Evolutionary conservation across 805 yeast genomes (phyloP), one percentile per base, ranked within the genome.

Genomic region (Candida ovalis): DNA sequence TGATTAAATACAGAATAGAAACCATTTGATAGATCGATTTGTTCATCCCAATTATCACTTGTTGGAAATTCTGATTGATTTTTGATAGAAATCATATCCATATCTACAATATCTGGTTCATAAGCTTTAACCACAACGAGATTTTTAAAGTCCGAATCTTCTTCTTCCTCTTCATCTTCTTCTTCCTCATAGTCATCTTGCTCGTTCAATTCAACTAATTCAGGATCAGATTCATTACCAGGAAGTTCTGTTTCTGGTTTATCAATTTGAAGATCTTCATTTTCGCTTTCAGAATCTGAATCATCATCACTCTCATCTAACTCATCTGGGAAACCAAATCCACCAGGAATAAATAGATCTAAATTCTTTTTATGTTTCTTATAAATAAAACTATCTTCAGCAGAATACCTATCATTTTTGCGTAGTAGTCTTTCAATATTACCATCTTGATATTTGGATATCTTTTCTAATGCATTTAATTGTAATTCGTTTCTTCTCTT

Each of bases 31-130:
- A 84, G 57, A 42, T 74, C 76, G 43, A 86, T 61, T 57, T 86
- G 92, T 13, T 75, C 70, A 22, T 78, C 70, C 92, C 95, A 87
- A 53, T 82, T 77, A 28, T 72, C 71, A 6, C 84, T 73, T 1
- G 73, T 71, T 1, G 81, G 77, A 38, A 81, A 67, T 25, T 71
- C 61, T 1, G 82, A 75, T 24, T 60, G 73, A 57, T 35, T 60
- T 57, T 47, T 68, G 54, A 71, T 64, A 52, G 68, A 72, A 33
- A 59, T 76, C 62, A 74, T 67, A 57, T 78, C 82, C 1, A 69
- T 60, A 27, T 71, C 77, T 22, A 68, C 69, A 15, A 76, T 66
- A 49, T 80, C 80, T 0, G 92, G 92, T 62, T 86, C 94, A 60
- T 78, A 86, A 2, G 81, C 85, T 56, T 80, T 84, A 54, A 83